Percentiles rank a stretch among this genome's conserved stretches.
These are phyloP conservation scores for Paradendryphiella salina DNA, from an alignment of 2,329 filamentous ascomycete species.

Conservation along the genomic window DNA sequence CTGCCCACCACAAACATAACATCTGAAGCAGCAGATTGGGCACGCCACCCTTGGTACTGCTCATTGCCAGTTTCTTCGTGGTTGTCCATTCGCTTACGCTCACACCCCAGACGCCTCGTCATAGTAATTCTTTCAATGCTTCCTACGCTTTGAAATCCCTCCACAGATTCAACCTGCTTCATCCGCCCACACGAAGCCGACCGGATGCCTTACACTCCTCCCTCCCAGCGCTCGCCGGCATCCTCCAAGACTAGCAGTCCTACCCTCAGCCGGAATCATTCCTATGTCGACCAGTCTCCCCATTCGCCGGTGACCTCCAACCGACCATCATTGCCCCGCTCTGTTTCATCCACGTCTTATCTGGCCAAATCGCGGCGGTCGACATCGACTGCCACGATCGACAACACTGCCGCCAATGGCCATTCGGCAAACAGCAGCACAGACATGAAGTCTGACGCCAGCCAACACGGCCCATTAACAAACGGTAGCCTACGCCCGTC, in stretches of 20 bases:
- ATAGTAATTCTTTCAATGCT: conserved; percentile 50
- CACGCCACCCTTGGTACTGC: background rate
- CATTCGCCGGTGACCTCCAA: conserved; percentile 41
- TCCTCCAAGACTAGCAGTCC: conserved; percentile 59
- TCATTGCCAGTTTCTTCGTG: background rate
- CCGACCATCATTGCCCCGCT: conserved; percentile 58
- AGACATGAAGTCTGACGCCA: conserved; percentile 26
- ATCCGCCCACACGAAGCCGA: conserved; percentile 40
- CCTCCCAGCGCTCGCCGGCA: conserved; percentile 65
- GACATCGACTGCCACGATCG: conserved; percentile 51
- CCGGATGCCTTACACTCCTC: conserved; percentile 87
- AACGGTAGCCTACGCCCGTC: conserved; percentile 75
- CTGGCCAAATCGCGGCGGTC: conserved; percentile 64
- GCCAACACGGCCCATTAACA: conserved; percentile 30
- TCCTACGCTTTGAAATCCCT: conserved; percentile 41
- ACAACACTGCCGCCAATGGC: conserved; percentile 40
- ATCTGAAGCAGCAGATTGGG: background rate
- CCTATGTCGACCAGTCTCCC: conserved; percentile 50
- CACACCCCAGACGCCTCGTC: conserved; percentile 12
- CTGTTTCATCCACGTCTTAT: conserved; percentile 63
- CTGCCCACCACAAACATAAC: background rate
- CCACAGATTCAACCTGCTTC: conserved; percentile 41
- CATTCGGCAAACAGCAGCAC: conserved; percentile 28
- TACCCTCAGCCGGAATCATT: conserved; percentile 55
- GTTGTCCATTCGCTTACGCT: conserved; percentile 18